These are phyloP conservation scores for Decorospora gaudefroyi DNA, from an alignment of 2,329 filamentous ascomycete genomes.

Conservation along the genomic window DNA sequence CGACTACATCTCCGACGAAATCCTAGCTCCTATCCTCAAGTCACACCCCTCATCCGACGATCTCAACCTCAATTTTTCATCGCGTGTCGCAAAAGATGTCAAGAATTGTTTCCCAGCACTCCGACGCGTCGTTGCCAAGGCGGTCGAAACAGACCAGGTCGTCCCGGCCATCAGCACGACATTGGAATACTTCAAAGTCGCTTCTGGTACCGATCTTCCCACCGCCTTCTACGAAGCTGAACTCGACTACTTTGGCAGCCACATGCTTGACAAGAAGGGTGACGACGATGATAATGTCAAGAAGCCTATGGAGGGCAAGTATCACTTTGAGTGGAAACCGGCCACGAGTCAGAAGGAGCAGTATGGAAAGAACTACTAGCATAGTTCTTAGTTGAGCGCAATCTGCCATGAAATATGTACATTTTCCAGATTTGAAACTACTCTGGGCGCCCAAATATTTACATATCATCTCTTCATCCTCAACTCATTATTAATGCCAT, in stretches of 20 bases:
- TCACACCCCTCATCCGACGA: slow-evolving; percentile 48
- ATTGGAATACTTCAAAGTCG: slow-evolving; percentile 70
- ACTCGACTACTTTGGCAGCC: slow-evolving; percentile 71
- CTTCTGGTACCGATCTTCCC: slow-evolving; percentile 62
- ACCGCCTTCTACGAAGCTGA: slow-evolving; percentile 73
- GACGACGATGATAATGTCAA: slow-evolving; percentile 55
- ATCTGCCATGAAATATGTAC: no score
- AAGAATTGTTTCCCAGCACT: slow-evolving; percentile 56
- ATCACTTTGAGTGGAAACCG: slow-evolving; percentile 67
- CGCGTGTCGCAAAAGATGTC: slow-evolving; percentile 59
- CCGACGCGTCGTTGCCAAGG: slow-evolving; percentile 61
- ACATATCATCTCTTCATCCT: no score
- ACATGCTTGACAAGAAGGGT: slow-evolving; percentile 65
- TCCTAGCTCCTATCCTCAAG: slow-evolving; percentile 58
- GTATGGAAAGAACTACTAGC: slow-evolving; percentile 27
- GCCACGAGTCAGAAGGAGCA: slow-evolving; percentile 36
- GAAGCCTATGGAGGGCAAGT: slow-evolving; percentile 59
- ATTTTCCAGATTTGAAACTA: no score
- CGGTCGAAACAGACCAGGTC: slow-evolving; percentile 62
- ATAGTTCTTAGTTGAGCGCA: no score
- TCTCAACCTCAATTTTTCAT: slow-evolving; percentile 50
- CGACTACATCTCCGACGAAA: slow-evolving; percentile 63
- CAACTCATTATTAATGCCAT: no score
- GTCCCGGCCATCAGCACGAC: slow-evolving; percentile 65
- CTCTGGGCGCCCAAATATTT: no score